These are phyloP conservation scores for Pezicula carpinea DNA, from an alignment of 2,329 filamentous ascomycete species.

Conservation along the genomic window DNA sequence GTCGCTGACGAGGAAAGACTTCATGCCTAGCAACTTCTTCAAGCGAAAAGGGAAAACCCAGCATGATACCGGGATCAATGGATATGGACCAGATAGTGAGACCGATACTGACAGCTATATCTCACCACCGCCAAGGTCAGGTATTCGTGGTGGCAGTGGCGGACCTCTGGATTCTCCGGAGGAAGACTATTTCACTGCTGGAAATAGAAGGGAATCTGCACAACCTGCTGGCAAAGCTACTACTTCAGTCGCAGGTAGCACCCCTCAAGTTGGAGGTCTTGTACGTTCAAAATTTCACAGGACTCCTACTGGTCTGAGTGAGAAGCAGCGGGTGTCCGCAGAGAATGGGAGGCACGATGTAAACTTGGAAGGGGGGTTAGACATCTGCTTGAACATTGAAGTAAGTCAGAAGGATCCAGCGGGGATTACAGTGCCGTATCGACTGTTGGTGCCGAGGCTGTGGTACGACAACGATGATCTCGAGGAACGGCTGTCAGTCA, in stretches of 20 bases:
- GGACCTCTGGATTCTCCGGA: constrained; percentile 33
- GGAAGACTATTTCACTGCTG: constrained; percentile 46
- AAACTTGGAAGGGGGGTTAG: constrained; percentile 77
- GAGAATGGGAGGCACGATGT: constrained; percentile 49
- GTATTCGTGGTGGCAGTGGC: constrained; percentile 34
- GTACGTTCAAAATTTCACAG: constrained; percentile 49
- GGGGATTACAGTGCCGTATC: constrained; percentile 83
- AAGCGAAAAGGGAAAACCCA: constrained; percentile 36
- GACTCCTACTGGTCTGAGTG: constrained; percentile 63
- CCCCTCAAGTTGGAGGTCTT: constrained; percentile 10
- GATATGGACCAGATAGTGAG: constrained; percentile 43
- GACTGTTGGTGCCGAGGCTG: constrained; percentile 77
- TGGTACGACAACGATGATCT: constrained; percentile 38
- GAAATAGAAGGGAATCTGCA: neutral
- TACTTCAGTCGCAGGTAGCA: constrained; percentile 19
- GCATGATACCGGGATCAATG: constrained; percentile 52
- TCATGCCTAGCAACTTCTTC: constrained; percentile 38
- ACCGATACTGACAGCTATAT: constrained; percentile 27
- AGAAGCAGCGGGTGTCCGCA: constrained; percentile 54
- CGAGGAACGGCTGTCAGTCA: neutral
- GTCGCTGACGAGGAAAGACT: constrained; percentile 54
- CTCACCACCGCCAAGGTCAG: constrained; percentile 4
- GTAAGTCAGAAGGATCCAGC: constrained; percentile 79
- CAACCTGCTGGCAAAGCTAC: constrained; percentile 14
- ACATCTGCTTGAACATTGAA: constrained; percentile 86